Conservation (phyloP, 352 stramenopile genomes). For the Phytophthora constricta region DNA sequence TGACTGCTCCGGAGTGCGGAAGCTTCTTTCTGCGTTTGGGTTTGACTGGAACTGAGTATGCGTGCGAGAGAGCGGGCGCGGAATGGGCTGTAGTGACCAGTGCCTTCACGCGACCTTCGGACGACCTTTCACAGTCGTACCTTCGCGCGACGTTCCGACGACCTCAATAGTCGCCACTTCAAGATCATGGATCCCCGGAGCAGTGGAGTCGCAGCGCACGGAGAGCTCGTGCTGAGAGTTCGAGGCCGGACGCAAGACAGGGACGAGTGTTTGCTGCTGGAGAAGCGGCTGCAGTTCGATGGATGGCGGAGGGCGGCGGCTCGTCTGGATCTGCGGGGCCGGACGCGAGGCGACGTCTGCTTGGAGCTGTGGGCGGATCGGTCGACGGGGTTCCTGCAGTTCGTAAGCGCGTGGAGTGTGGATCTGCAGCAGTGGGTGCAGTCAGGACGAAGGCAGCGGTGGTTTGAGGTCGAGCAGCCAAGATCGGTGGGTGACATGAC, state of each 20-base stretch:
- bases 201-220: not conserved
- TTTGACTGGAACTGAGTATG: constrained; percentile 25
- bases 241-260: not conserved
- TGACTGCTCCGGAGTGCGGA: too few species aligned
- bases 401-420: constrained; percentile 26
- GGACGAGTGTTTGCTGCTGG: constrained; percentile 13
- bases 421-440: constrained; percentile 32
- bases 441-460: constrained; percentile 16
- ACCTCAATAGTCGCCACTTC: too few species aligned
- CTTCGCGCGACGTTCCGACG: too few species aligned
- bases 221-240: not conserved
- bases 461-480: constrained; percentile 17
- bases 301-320: constrained; percentile 7
- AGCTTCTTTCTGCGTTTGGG: constrained; percentile 1
- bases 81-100: constrained; percentile 1
- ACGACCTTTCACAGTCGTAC: constrained; percentile 8
- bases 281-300: constrained; percentile 15
- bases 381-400: constrained; percentile 37
- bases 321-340: constrained; percentile 3
- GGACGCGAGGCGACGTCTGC: not conserved
- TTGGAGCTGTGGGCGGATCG: constrained; percentile 27
- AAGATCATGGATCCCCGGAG: too few species aligned
- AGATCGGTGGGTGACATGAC: not conserved
- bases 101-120: constrained; percentile 35
- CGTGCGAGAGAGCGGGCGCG: not conserved